Conservation (phyloP, 495 filamentous ascomycete species). For the Neurospora cerealis region DNA sequence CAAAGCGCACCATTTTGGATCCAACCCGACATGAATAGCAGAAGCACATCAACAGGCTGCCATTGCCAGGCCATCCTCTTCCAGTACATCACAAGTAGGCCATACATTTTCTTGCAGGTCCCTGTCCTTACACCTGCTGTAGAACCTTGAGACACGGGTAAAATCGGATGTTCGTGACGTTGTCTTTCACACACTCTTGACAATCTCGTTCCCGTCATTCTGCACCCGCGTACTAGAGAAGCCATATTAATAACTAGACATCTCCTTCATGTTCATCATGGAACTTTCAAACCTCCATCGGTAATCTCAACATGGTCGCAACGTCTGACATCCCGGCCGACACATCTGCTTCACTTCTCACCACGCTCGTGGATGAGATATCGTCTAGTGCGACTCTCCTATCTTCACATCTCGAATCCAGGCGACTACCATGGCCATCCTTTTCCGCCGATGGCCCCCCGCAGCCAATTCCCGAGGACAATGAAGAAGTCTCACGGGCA, state of each 20-base stretch:
- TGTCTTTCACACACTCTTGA: not conserved
- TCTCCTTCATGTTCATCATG: not conserved
- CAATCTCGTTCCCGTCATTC: not conserved
- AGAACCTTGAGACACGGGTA: not conserved
- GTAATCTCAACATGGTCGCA: not conserved
- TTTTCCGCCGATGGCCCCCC: slow-evolving; percentile 6
- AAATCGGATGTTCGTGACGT: not conserved
- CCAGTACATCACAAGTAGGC: not conserved
- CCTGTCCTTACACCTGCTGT: not conserved
- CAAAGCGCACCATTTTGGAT: not conserved
- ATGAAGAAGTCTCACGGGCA: slow-evolving; percentile 1
- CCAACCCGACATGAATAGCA: not conserved
- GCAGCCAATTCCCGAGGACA: not conserved
- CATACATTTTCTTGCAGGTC: not conserved
- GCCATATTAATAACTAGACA: not conserved
- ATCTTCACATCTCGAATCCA: not conserved
- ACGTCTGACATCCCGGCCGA: not conserved
- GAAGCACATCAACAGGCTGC: not conserved
- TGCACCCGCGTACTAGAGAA: not conserved
- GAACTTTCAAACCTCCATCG: not conserved
- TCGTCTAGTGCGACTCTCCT: not conserved
- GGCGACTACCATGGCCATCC: slow-evolving; percentile 7
- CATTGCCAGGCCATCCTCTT: not conserved
- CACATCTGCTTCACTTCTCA: not conserved
- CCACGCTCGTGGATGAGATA: slow-evolving; percentile 6